phyloP scores from a whole-genome alignment of 176 grass and related monocot genomes.

The Carex kokanica region DNA sequence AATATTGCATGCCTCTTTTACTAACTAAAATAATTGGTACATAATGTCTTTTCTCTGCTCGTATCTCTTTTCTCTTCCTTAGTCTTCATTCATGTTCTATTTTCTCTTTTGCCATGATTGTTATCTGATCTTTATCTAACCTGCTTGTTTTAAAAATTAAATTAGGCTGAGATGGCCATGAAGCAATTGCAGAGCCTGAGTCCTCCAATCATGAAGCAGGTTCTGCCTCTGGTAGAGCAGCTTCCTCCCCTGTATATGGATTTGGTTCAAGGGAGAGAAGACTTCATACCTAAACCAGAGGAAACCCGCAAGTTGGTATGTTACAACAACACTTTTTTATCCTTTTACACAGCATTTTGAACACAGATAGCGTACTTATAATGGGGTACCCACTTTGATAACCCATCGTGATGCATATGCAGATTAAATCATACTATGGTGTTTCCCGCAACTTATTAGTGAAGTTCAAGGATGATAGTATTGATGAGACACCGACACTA shows the following conservation, averaged over 20 bases:
- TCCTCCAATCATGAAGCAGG: constrained; percentile 86
- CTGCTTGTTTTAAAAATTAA: not conserved
- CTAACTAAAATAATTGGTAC: not conserved
- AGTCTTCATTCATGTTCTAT: not conserved
- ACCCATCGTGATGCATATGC: constrained; percentile 22
- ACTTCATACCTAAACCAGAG: constrained; percentile 91
- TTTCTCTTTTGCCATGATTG: not conserved
- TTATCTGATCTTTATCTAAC: constrained; percentile 10
- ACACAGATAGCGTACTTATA: not conserved
- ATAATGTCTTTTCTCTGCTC: not conserved
- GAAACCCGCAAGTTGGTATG: constrained; percentile 76
- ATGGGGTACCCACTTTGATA: not conserved
- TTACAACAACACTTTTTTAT: constrained; percentile 12
- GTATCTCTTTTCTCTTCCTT: not conserved
- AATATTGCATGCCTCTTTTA: not conserved
- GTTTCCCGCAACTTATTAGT: constrained; percentile 87
- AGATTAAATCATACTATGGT: constrained; percentile 97
- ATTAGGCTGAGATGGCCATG: constrained; percentile 89
- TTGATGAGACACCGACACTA: constrained; percentile 81
- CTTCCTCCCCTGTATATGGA: constrained; percentile 95
- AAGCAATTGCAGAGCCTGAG: constrained; percentile 86
- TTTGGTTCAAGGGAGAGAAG: constrained; percentile 84
- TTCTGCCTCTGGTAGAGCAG: constrained; percentile 90
- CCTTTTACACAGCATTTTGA: not conserved
- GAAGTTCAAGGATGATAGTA: constrained; percentile 94